A percentile compares a stretch with the other conserved stretches of the same genome.
Evolutionary conservation across 2,329 filamentous ascomycete genomes (phyloP).

Genomic region (Thermothelomyces thermophilus): DNA sequence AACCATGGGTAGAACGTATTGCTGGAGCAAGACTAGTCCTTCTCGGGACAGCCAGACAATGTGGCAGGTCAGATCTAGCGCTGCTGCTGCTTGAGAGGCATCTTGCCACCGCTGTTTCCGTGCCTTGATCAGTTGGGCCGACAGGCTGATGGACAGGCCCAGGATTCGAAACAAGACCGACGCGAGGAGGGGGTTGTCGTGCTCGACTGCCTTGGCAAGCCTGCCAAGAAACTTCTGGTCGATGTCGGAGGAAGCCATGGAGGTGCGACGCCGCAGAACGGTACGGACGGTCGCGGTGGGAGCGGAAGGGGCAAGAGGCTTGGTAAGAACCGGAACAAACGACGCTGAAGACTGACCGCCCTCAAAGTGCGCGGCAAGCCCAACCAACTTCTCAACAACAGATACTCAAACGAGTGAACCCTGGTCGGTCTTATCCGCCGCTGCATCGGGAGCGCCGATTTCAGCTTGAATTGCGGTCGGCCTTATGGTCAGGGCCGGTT

Average conservation of each 20-base stretch:
- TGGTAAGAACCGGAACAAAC: background rate
- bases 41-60: constrained; percentile 95
- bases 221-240: constrained; percentile 95
- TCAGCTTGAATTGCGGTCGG: background rate
- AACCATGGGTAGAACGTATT: constrained; percentile 80
- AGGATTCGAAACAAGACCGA: constrained; percentile 84
- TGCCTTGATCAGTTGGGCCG: constrained; percentile 73
- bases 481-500: constrained; percentile 7
- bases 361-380: constrained; percentile 5
- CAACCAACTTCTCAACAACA: constrained; percentile 14
- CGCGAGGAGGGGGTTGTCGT: constrained; percentile 72
- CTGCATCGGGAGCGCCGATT: constrained; percentile 15
- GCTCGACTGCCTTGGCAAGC: constrained; percentile 72
- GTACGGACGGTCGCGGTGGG: background rate
- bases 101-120: constrained; percentile 80
- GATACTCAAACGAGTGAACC: constrained; percentile 17
- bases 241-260: constrained; percentile 93
- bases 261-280: constrained; percentile 11
- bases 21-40: constrained; percentile 79
- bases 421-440: constrained; percentile 8
- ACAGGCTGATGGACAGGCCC: constrained; percentile 82
- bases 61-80: constrained; percentile 74
- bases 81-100: constrained; percentile 67
- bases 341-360: background rate
- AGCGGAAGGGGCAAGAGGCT: background rate